Conservation (phyloP, 805 yeast genomes). For the Cyberlindnera petersonii region DNA sequence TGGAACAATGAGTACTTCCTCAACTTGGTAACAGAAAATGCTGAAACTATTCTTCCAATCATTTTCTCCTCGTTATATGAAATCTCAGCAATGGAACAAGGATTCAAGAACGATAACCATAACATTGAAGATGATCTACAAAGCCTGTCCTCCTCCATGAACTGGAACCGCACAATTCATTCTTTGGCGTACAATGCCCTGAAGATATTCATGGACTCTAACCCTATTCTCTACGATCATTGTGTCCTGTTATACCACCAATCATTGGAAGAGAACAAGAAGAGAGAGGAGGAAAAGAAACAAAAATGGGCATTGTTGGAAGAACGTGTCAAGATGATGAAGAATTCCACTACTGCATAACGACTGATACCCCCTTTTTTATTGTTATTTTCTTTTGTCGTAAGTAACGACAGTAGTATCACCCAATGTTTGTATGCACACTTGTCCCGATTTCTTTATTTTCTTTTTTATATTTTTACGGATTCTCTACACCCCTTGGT, state of each 20-base stretch:
- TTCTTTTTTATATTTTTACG: not conserved
- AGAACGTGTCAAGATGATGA: constrained; percentile 42
- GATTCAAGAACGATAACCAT: constrained; percentile 3
- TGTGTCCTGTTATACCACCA: constrained; percentile 87
- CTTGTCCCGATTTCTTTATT: not conserved
- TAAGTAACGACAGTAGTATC: not conserved
- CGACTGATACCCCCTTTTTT: constrained; percentile 1
- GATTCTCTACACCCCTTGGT: not conserved
- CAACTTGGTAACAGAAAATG: constrained; percentile 84
- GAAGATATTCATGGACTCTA: constrained; percentile 86
- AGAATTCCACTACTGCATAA: constrained; percentile 1
- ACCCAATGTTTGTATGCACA: not conserved
- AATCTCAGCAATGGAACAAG: constrained; percentile 44
- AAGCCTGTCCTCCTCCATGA: constrained; percentile 39
- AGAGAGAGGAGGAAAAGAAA: constrained; percentile 55
- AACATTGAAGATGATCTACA: constrained; percentile 21
- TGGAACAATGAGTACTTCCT: constrained; percentile 95
- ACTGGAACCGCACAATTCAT: constrained; percentile 94
- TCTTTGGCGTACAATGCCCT: constrained; percentile 87
- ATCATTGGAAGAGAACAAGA: constrained; percentile 67
- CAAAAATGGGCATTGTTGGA: constrained; percentile 72
- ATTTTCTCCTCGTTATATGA: constrained; percentile 88
- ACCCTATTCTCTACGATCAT: constrained; percentile 86
- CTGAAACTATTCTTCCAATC: constrained; percentile 89
- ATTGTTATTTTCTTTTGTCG: not conserved